phyloP scores from a whole-genome alignment of 495 filamentous ascomycete species.

The Xylaria intraflava region DNA sequence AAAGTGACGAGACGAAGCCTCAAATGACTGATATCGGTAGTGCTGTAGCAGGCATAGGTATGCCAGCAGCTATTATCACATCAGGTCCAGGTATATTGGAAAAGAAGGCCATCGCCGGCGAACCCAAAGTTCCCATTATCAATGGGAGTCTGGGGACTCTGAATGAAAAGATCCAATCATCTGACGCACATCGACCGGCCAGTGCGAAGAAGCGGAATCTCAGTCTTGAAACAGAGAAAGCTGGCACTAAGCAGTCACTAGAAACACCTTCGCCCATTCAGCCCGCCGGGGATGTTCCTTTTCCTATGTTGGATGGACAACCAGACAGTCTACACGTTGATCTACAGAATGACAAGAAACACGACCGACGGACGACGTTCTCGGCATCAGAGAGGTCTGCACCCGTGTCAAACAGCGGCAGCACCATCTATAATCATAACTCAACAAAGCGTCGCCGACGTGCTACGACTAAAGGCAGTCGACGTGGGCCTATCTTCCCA shows the following conservation, averaged over 20 bases:
- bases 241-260: conserved; percentile 10
- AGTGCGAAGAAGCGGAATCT: conserved; percentile 10
- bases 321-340: conserved; percentile 15
- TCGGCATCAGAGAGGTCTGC: conserved; percentile 36
- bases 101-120: conserved; percentile 14
- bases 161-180: conserved; percentile 24
- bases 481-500: conserved; percentile 55
- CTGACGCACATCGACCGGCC: conserved; percentile 1
- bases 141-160: conserved; percentile 23
- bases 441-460: conserved; percentile 53
- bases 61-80: conserved; percentile 13
- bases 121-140: conserved; percentile 28
- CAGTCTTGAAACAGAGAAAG: conserved; percentile 17
- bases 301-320: conserved; percentile 25
- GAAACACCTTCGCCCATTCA: conserved; percentile 24
- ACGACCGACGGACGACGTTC: conserved; percentile 40
- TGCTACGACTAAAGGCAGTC: conserved; percentile 68
- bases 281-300: conserved; percentile 20
- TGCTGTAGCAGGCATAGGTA: conserved; percentile 20
- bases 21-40: conserved; percentile 30
- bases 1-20: conserved; percentile 29
- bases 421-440: conserved; percentile 23
- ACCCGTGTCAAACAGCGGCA: conserved; percentile 23
- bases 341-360: conserved; percentile 23
- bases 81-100: conserved; percentile 21